These are phyloP conservation scores for Cryptosporidium ubiquitum DNA, from an alignment of 169 alveolate genomes.

Conservation along the genomic window DNA sequence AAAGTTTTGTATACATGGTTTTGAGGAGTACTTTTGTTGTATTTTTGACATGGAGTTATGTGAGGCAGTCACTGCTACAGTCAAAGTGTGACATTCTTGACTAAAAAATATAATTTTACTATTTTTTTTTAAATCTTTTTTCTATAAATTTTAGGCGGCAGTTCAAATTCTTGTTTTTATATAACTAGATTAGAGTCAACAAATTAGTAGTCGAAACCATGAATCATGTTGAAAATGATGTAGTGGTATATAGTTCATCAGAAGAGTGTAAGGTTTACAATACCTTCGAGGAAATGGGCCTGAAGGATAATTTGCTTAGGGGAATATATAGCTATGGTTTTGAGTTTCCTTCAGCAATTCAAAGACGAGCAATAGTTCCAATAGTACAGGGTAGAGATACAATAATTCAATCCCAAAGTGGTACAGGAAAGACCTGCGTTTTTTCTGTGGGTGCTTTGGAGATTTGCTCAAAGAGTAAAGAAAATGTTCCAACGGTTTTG, in stretches of 20 bases:
- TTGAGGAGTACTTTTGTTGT: slow-evolving; percentile 55
- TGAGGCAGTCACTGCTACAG: slow-evolving; percentile 60
- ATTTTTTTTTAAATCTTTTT: neutral
- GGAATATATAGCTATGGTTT: slow-evolving; percentile 98
- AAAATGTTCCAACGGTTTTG: slow-evolving; percentile 89
- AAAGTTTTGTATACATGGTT: slow-evolving; percentile 25
- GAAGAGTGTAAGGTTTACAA: slow-evolving; percentile 34
- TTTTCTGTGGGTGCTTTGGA: slow-evolving; percentile 97
- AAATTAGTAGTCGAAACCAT: neutral
- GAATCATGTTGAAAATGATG: slow-evolving; percentile 13
- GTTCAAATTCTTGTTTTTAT: neutral
- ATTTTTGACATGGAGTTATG: slow-evolving; percentile 59
- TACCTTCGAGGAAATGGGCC: slow-evolving; percentile 92
- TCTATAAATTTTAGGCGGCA: neutral
- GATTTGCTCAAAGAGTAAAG: slow-evolving; percentile 77
- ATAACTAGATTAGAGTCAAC: slow-evolving; percentile 5
- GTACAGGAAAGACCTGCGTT: slow-evolving; percentile 99
- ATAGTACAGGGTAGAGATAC: slow-evolving; percentile 97
- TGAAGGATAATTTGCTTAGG: slow-evolving; percentile 95
- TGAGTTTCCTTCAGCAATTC: slow-evolving; percentile 99
- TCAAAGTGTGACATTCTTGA: neutral
- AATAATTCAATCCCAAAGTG: slow-evolving; percentile 96
- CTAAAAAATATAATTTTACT: neutral
- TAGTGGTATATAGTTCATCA: slow-evolving; percentile 4
- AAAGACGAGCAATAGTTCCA: slow-evolving; percentile 98